Conservation (phyloP, 306 rosid species). For the Canavalia ensiformis region DNA sequence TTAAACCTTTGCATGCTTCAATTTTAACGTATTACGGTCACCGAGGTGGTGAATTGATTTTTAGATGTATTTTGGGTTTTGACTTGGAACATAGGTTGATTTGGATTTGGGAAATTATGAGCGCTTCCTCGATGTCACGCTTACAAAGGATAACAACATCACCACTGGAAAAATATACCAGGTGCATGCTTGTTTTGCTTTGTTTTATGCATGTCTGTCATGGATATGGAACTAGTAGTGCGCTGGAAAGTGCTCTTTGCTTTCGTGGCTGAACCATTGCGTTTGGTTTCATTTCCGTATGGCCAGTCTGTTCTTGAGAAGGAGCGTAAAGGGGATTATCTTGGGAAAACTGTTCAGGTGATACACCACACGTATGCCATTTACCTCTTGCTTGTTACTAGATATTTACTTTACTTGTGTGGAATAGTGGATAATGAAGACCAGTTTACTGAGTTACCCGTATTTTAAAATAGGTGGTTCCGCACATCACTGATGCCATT, state of each 20-base stretch:
- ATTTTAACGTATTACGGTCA: conserved; percentile 25
- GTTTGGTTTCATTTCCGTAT: background rate
- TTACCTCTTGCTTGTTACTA: conserved; percentile 37
- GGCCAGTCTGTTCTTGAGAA: conserved; percentile 93
- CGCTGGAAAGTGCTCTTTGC: background rate
- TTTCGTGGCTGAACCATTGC: conserved; percentile 26
- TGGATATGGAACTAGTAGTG: background rate
- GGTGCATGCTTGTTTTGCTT: conserved; percentile 56
- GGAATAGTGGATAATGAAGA: background rate
- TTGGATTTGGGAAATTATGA: conserved; percentile 98
- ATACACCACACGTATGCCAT: conserved; percentile 41
- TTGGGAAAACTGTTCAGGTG: conserved; percentile 99
- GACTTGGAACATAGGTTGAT: conserved; percentile 70
- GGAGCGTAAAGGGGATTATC: conserved; percentile 94
- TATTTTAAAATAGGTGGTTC: conserved; percentile 80
- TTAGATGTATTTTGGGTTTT: conserved; percentile 28
- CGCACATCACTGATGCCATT: conserved; percentile 96
- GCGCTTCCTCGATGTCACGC: conserved; percentile 91
- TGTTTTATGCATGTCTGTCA: conserved; percentile 19
- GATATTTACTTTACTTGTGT: background rate
- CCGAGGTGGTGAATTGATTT: conserved; percentile 30
- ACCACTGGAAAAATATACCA: conserved; percentile 96
- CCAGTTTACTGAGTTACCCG: conserved; percentile 34
- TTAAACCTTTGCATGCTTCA: conserved; percentile 12
- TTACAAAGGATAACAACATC: conserved; percentile 91